Percentiles rank a stretch among this genome's conserved stretches.
Evolutionary conservation across 495 filamentous ascomycete genomes (phyloP).

Genomic region (Aspergillus sparsus): DNA sequence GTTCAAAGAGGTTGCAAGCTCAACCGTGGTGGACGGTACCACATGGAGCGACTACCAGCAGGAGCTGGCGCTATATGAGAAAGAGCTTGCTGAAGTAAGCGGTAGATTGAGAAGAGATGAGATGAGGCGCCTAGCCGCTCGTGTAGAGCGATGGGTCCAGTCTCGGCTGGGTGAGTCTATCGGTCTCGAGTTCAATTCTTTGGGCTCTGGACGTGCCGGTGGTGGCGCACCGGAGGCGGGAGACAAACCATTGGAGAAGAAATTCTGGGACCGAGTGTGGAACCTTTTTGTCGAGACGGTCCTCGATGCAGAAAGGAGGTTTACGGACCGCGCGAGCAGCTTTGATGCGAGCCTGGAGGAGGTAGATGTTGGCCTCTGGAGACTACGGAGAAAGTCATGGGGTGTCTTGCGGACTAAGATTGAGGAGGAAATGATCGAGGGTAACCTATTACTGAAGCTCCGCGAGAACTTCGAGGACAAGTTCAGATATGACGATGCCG

Average conservation of each 20-base stretch:
- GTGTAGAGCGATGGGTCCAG: conserved; percentile 90
- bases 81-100: conserved; percentile 87
- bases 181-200: conserved; percentile 90
- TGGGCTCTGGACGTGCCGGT: conserved; percentile 82
- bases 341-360: conserved; percentile 92
- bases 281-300: conserved; percentile 81
- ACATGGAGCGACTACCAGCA: conserved; percentile 77
- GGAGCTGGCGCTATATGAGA: conserved; percentile 61
- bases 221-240: conserved; percentile 75
- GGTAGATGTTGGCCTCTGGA: conserved; percentile 91
- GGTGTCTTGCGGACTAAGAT: conserved; percentile 84
- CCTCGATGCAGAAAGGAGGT: conserved; percentile 77
- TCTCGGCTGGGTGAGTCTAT: conserved; percentile 84
- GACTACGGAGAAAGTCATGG: conserved; percentile 91
- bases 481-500: conserved; percentile 94
- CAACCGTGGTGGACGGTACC: conserved; percentile 71
- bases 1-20: conserved; percentile 76
- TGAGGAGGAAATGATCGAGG: conserved; percentile 97
- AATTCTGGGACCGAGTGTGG: conserved; percentile 97
- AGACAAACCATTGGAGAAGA: conserved; percentile 73
- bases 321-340: conserved; percentile 82
- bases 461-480: conserved; percentile 99
- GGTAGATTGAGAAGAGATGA: conserved; percentile 82
- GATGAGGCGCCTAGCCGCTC: conserved; percentile 86
- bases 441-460: conserved; percentile 91